Conservation (phyloP, 2,329 filamentous ascomycete species). For the Fusarium papillatum region DNA sequence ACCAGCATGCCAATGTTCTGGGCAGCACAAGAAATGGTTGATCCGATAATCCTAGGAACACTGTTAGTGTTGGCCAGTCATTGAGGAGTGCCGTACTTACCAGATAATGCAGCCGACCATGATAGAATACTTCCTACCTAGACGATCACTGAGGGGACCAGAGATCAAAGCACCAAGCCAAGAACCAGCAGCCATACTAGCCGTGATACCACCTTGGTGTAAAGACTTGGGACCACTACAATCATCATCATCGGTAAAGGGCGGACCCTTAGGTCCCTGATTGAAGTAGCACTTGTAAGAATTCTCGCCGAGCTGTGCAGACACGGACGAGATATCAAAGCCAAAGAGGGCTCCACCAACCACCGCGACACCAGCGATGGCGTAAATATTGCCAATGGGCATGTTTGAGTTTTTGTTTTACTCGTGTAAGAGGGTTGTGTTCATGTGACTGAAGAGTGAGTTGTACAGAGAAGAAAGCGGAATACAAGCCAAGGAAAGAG, state of each 20-base stretch:
- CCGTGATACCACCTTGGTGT: slow-evolving; percentile 65
- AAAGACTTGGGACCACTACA: slow-evolving; percentile 55
- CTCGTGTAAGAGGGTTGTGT: background rate
- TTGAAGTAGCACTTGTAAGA: slow-evolving; percentile 56
- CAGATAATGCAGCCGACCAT: slow-evolving; percentile 64
- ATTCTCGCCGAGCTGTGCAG: slow-evolving; percentile 47
- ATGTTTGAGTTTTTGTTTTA: slow-evolving; percentile 7
- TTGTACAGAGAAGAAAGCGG: background rate
- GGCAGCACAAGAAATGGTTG: slow-evolving; percentile 58
- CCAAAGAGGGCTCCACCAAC: slow-evolving; percentile 43
- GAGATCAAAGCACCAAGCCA: slow-evolving; percentile 63
- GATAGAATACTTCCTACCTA: slow-evolving; percentile 64
- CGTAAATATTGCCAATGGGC: slow-evolving; percentile 43
- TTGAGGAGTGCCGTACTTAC: slow-evolving; percentile 49
- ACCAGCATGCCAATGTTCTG: slow-evolving; percentile 54
- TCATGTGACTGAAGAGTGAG: background rate
- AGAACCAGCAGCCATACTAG: slow-evolving; percentile 65
- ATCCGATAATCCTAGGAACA: slow-evolving; percentile 60
- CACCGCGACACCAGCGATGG: slow-evolving; percentile 40
- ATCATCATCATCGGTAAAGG: slow-evolving; percentile 42
- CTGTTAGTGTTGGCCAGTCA: background rate
- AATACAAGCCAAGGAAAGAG: background rate
- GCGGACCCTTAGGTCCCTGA: slow-evolving; percentile 49
- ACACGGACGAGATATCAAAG: slow-evolving; percentile 43
- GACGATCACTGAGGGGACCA: slow-evolving; percentile 62